Conservation (phyloP, 805 yeast species). For the Grigorovia transvaalensis region DNA sequence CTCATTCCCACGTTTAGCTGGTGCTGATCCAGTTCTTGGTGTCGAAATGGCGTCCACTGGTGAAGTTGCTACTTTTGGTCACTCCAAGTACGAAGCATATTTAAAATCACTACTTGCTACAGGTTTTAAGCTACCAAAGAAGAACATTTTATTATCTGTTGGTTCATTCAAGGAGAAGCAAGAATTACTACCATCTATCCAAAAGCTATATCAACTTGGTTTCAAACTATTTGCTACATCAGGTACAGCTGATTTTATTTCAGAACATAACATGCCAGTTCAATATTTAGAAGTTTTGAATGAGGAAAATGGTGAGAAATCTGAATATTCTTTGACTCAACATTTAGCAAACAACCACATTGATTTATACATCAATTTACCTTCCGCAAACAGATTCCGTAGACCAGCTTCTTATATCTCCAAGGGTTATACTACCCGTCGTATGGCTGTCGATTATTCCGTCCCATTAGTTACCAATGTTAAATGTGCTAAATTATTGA, state of each 20-base stretch:
- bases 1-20: conserved; percentile 91
- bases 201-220: conserved; percentile 71
- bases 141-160: conserved; percentile 83
- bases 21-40: conserved; percentile 96
- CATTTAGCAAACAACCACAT: conserved; percentile 94
- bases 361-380: conserved; percentile 92
- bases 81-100: conserved; percentile 93
- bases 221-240: conserved; percentile 92
- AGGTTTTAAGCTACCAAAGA: conserved; percentile 90
- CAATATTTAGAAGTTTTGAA: conserved; percentile 87
- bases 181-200: conserved; percentile 82
- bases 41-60: conserved; percentile 99
- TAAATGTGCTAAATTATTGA: conserved; percentile 88
- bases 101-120: conserved; percentile 89
- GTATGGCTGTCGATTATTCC: conserved; percentile 99
- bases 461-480: conserved; percentile 97
- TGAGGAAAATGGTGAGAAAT: conserved; percentile 63
- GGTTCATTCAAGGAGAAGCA: conserved; percentile 96
- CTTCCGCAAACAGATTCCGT: conserved; percentile 93
- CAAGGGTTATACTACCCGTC: conserved; percentile 95
- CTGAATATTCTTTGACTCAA: conserved; percentile 90
- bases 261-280: conserved; percentile 89
- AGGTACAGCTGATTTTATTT: conserved; percentile 97
- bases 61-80: conserved; percentile 96
- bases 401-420: conserved; percentile 98